Evolutionary conservation across 192 early-diverging fungal genomes (phyloP).

Genomic region (Coemansia sp.): DNA sequence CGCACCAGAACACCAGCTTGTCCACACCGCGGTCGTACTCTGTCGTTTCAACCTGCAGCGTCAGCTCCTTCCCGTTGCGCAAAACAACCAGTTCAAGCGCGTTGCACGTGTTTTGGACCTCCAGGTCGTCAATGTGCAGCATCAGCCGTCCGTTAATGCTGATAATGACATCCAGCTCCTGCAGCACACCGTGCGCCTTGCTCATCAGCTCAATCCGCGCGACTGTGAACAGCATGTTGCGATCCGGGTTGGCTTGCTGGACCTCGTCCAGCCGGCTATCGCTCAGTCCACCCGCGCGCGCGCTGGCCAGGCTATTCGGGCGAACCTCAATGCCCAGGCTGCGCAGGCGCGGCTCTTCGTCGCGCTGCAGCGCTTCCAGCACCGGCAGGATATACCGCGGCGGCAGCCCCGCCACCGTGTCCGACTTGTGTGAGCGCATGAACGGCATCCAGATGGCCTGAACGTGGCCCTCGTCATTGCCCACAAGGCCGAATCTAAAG

Average conservation of each 20-base stretch:
- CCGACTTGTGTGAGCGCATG: conserved; percentile 42
- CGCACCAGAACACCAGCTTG: conserved; percentile 78
- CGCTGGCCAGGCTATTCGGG: conserved; percentile 57
- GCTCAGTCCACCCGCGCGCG: conserved; percentile 58
- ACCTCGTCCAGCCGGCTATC: conserved; percentile 57
- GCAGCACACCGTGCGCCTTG: conserved; percentile 53
- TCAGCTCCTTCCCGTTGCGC: conserved; percentile 66
- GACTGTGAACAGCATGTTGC: conserved; percentile 57
- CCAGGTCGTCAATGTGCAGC: conserved; percentile 59
- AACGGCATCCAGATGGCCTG: conserved; percentile 40
- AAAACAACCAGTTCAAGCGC: conserved; percentile 58
- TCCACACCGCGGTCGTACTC: conserved; percentile 56
- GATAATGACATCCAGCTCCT: conserved; percentile 66
- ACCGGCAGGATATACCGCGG: conserved; percentile 50
- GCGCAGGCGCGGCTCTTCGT: conserved; percentile 53
- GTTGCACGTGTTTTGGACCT: conserved; percentile 53
- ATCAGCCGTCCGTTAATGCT: conserved; percentile 62
- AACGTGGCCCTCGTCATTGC: conserved; percentile 29
- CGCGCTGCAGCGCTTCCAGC: conserved; percentile 50
- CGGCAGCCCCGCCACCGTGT: conserved; percentile 52
- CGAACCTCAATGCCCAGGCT: conserved; percentile 61
- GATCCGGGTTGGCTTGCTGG: conserved; percentile 52
- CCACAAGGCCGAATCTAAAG: conserved; percentile 34
- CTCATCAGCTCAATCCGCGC: conserved; percentile 57
- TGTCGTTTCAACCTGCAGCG: conserved; percentile 62